Base-by-base conservation (phyloP, 129 eudicot species). In the Cynara cardunculus region DNA sequence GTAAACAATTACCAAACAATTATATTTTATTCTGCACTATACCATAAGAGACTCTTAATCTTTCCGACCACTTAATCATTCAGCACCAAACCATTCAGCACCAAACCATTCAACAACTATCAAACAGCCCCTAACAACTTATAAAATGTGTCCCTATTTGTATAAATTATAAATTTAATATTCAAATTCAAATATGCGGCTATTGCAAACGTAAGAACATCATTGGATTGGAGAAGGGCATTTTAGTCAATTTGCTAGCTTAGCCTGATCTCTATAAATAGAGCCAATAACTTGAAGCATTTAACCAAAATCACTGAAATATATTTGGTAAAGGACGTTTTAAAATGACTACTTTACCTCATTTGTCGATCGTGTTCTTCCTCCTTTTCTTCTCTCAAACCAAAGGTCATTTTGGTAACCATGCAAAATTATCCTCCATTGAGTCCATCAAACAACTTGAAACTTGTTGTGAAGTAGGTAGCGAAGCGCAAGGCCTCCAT, bases 401-500 rank as follows among this genome's bases (percentile, higher is more conserved):
- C 37, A 72, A 34, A 5, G 65, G 16, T 61, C 25, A 68, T n/a
- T 1, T 56, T 5, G 65, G 24, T n/a, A 56, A 5, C n/a, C 24
- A n/a, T 56, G 65, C 2, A 5, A 56, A 56, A 56, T 56, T 56
- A 56, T 56, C 65, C 2, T n/a, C 24, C 65, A 56, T 56, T 1
- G 65, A 56, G 44, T 39, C 53, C 14, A 59, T 75, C 19, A 39
- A 41, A 39, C 19, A 41, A 18, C 81, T 78, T 68, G 19, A 78
- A 78, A 75, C 67, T 78, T 39, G 66, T 66, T 26, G 49, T n/a
- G 65, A 56, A 56, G n/a, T 18, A 56, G 65, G 65, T 18, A 56
- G 24, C 68, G 39, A 67, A 25, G 75, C 14, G 66, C 73, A 61
- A 72, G 84, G 72, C 25, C 66, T 80, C 19, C 44, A 80, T 72